A percentile compares a stretch with the other conserved stretches of the same genome.
These are phyloP conservation scores for Solanum chiquidenum DNA, from an alignment of 257 asterid genomes.

Conservation along the genomic window DNA sequence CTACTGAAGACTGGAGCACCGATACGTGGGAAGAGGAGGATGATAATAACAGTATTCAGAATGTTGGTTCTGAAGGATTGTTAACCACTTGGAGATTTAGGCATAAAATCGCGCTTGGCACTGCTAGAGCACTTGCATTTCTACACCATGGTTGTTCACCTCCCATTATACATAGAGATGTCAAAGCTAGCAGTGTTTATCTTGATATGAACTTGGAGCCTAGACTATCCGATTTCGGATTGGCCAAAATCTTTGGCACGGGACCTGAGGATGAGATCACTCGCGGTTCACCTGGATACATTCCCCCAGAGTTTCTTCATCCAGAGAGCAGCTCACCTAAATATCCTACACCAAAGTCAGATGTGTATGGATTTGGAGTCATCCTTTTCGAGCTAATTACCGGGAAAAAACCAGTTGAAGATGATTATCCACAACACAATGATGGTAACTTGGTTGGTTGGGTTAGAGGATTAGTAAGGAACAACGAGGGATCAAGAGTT, in stretches of 20 bases:
- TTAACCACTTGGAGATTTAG: slow-evolving; percentile 18
- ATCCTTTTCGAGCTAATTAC: slow-evolving; percentile 18
- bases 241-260: slow-evolving; percentile 14
- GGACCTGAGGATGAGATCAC: slow-evolving; percentile 12
- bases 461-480: slow-evolving; percentile 20
- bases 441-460: slow-evolving; percentile 11
- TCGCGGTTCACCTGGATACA: slow-evolving; percentile 12
- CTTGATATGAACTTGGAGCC: slow-evolving; percentile 15
- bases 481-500: slow-evolving; percentile 10
- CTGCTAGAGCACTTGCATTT: slow-evolving; percentile 21
- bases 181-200: slow-evolving; percentile 17
- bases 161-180: slow-evolving; percentile 19
- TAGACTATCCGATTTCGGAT: slow-evolving; percentile 18
- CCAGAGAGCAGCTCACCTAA: slow-evolving; percentile 9
- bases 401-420: slow-evolving; percentile 18
- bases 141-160: slow-evolving; percentile 29
- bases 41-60: slow-evolving; percentile 5
- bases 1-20: slow-evolving; percentile 12
- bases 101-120: slow-evolving; percentile 18
- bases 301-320: slow-evolving; percentile 17
- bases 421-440: slow-evolving; percentile 8
- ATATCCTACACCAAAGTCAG: slow-evolving; percentile 15
- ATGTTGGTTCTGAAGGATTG: slow-evolving; percentile 15
- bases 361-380: slow-evolving; percentile 22
- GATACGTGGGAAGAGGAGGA: slow-evolving; percentile 15